Percentiles rank a stretch among this genome's conserved stretches.
Evolutionary conservation across 1,139 yeast species (phyloP).

Genomic region (Saccharomyces hybrid): DNA sequence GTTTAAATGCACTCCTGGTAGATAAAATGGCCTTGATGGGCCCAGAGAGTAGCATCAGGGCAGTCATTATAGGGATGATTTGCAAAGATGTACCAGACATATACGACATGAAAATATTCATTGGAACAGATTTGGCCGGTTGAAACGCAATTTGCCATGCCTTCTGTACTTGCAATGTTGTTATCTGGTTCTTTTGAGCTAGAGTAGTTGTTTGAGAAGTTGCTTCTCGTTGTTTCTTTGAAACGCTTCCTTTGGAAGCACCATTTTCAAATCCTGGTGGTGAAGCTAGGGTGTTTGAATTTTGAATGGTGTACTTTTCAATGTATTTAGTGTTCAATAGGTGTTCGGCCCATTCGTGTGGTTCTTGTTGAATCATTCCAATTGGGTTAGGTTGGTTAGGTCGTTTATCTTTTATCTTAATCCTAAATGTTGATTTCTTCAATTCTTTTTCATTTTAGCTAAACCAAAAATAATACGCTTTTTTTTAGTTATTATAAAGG

Average conservation of each 20-base stretch:
- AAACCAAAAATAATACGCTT: not conserved
- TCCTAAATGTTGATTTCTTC: not conserved
- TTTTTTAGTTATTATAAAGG: not conserved
- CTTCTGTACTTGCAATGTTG: slow-evolving; percentile 46
- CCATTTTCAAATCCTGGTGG: slow-evolving; percentile 22
- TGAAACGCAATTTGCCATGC: slow-evolving; percentile 84
- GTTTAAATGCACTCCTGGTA: slow-evolving; percentile 42
- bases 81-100: slow-evolving; percentile 91
- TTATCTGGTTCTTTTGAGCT: slow-evolving; percentile 21
- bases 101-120: slow-evolving; percentile 84
- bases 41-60: slow-evolving; percentile 70
- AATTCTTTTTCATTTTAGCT: not conserved
- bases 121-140: slow-evolving; percentile 81
- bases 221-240: slow-evolving; percentile 5
- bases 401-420: not conserved
- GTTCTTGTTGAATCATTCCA: slow-evolving; percentile 1
- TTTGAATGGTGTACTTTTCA: slow-evolving; percentile 6
- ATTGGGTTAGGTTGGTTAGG: not conserved
- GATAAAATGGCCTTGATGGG: slow-evolving; percentile 67
- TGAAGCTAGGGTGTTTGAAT: slow-evolving; percentile 14
- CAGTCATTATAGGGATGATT: slow-evolving; percentile 85
- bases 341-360: slow-evolving; percentile 19
- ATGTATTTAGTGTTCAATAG: slow-evolving; percentile 11
- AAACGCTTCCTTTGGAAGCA: slow-evolving; percentile 5
- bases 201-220: not conserved